Conservation (phyloP, 2,329 filamentous ascomycete species). For the Microcera coccophila region DNA sequence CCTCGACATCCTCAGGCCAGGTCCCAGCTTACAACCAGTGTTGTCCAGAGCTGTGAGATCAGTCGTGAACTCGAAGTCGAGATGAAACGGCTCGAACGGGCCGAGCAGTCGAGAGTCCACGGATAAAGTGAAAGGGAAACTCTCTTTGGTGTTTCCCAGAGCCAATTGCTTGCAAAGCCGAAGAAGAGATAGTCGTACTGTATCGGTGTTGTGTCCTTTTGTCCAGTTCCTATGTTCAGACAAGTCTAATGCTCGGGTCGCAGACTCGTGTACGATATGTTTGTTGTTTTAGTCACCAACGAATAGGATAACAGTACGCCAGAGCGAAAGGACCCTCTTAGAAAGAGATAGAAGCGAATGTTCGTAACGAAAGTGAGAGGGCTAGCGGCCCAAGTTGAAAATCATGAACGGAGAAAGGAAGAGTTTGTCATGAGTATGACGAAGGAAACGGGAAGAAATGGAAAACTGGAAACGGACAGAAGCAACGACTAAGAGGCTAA, state of each 20-base stretch:
- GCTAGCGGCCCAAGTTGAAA: too few relatives aligned
- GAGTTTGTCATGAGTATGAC: slow-evolving; percentile 5
- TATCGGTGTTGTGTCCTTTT: too few relatives aligned
- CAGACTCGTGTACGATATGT: too few relatives aligned
- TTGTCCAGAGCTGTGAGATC: neutral
- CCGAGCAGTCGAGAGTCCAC: neutral
- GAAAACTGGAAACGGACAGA: slow-evolving; percentile 15
- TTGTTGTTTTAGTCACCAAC: too few relatives aligned
- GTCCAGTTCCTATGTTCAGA: too few relatives aligned
- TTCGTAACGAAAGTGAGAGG: neutral
- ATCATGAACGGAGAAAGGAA: slow-evolving; percentile 2
- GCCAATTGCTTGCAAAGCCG: too few relatives aligned
- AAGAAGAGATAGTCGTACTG: too few relatives aligned
- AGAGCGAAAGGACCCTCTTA: neutral
- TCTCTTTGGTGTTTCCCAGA: too few relatives aligned
- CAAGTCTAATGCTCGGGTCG: too few relatives aligned
- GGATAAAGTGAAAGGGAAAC: neutral
- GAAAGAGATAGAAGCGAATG: neutral
- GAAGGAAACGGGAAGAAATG: slow-evolving; percentile 15
- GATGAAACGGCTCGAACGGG: neutral
- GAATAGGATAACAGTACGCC: too few relatives aligned
- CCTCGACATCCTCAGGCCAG: neutral
- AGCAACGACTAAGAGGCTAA: slow-evolving; percentile 15
- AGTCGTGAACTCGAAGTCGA: neutral
- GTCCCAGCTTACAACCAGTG: neutral